Base-by-base conservation (phyloP, 257 asterid species). In the Nicotiana obtusifolia region DNA sequence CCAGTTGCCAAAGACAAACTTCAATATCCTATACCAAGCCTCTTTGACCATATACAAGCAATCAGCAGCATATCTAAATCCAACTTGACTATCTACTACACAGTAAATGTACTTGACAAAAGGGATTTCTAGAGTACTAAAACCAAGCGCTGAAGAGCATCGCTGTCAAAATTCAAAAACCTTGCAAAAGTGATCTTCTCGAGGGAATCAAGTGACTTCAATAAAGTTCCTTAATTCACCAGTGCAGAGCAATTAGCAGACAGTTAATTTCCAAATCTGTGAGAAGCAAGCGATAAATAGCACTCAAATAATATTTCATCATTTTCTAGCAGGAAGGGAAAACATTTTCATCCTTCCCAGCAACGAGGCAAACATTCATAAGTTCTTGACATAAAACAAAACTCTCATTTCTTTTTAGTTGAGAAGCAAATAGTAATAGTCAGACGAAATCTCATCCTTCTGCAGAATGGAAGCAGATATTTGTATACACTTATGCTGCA, bases 21-120 rank as follows among this genome's bases (percentile, higher is more conserved):
- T 22, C 26, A 10, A 6, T 37, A 73, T 24, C 24, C 20, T 71
- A 71, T 10, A 15, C 62, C 79, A 73, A 7, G 41, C 24, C 24
- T 47, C 62, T 57, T 73, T 24, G 44, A 73, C 22, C 47, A 49
- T 73, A 73, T 49, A 49, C 79, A 73, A 73, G 41, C 79, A 73
- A 47, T 24, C 41, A 73, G 61, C 41, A 22, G 35, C 5, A 71
- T 22, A 71, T 44, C 33, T 5, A 4, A 22, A 44, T 3, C 60
- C 60, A 44, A n/a, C 78, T 44, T 44, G 35, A 71, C 35, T 13
- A 8, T 13, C 15, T 69, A 71, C 22, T 6, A 20, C 37, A 41
- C 22, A 47, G 60, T 71, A 22, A 71, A 6, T 3, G 10, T 47
- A 22, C 62, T 73, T 15, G 41, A 24, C 49, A 13, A 69, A 69